Evolutionary conservation across 139 green algal species (phyloP).

Genomic region (Asterochloris sp.): DNA sequence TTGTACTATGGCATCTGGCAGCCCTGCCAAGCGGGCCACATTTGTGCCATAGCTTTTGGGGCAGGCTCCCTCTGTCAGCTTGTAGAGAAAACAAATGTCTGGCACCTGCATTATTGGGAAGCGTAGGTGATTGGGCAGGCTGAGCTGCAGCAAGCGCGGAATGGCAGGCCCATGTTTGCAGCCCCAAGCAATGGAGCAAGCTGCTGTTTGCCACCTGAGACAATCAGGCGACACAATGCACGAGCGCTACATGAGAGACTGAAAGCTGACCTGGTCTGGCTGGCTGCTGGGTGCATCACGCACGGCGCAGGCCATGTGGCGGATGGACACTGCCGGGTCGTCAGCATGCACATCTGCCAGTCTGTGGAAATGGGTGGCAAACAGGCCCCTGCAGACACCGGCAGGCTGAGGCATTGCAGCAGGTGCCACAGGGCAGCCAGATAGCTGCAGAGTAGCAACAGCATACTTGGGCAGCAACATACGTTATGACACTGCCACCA

Average conservation of each 20-base stretch:
- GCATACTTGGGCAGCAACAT: too few species aligned
- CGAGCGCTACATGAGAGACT: not conserved
- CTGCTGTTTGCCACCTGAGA: not conserved
- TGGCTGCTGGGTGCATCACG: constrained; percentile 45
- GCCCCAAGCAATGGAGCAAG: not conserved
- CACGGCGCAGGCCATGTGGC: constrained; percentile 88
- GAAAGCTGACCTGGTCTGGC: constrained; percentile 1
- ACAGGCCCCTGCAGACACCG: constrained; percentile 76
- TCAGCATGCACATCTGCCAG: constrained; percentile 63
- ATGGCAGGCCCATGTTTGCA: not conserved
- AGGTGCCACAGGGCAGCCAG: too few species aligned
- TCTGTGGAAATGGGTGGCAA: constrained; percentile 98
- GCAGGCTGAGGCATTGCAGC: not conserved
- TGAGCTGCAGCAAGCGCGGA: not conserved
- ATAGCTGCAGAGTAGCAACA: too few species aligned
- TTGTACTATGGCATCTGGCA: constrained; percentile 67
- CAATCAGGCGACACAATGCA: not conserved
- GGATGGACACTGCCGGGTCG: constrained; percentile 60
- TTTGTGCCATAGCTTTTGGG: constrained; percentile 95
- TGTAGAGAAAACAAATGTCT: constrained; percentile 95
- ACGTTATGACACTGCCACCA: too few species aligned
- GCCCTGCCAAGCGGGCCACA: constrained; percentile 89
- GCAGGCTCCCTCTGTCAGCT: constrained; percentile 71
- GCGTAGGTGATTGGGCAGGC: not conserved
- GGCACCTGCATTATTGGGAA: not conserved